Conservation (phyloP, 2,329 filamentous ascomycete species). For the Sporothrix phasma region DNA sequence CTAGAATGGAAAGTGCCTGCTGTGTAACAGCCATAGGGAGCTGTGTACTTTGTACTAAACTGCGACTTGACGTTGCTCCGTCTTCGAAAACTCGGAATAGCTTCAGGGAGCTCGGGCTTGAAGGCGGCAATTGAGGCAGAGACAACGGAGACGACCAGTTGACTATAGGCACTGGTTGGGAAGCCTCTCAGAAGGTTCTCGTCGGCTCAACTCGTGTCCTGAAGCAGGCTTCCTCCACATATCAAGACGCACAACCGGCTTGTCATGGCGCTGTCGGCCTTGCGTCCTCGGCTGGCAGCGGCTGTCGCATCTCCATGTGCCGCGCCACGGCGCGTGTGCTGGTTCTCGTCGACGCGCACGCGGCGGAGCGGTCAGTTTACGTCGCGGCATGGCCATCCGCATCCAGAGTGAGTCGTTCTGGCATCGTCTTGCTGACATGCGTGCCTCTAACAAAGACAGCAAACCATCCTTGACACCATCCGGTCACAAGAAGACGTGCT, state of each 20-base stretch:
- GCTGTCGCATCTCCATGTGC: not conserved
- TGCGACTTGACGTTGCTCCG: not conserved
- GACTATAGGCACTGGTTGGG: not conserved
- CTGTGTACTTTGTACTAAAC: not conserved
- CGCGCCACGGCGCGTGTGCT: not conserved
- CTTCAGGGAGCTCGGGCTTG: not conserved
- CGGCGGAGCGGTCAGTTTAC: conserved; percentile 17
- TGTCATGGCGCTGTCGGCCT: conserved; percentile 11
- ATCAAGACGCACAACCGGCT: not conserved
- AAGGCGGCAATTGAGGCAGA: not conserved
- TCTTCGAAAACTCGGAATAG: conserved; percentile 14
- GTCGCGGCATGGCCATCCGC: conserved; percentile 8
- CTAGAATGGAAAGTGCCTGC: not conserved
- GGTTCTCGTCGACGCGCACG: not conserved
- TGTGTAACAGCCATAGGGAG: too few relatives aligned
- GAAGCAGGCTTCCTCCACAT: not conserved
- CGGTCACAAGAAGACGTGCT: not conserved
- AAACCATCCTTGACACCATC: conserved; percentile 15
- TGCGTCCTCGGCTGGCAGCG: conserved; percentile 11
- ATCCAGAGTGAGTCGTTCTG: conserved; percentile 15
- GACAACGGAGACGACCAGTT: not conserved
- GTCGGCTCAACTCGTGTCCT: not conserved
- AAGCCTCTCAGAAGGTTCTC: too few relatives aligned
- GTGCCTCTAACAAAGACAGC: conserved; percentile 4
- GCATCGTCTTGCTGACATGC: not conserved